phyloP scores from a whole-genome alignment of 805 yeast species.

The Wickerhamiella sergipiensis region DNA sequence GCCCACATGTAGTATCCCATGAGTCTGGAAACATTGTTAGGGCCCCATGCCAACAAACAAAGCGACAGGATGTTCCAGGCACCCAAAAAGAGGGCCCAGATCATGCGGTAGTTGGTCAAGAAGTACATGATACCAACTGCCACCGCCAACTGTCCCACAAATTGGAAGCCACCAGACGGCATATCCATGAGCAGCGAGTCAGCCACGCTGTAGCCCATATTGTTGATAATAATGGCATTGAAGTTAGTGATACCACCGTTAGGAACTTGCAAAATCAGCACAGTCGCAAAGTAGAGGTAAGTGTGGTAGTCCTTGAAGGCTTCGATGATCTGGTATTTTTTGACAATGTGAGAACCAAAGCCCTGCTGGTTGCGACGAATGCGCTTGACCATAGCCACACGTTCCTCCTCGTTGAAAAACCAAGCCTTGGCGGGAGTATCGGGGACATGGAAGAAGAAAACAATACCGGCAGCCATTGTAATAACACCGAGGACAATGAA shows the following conservation, averaged over 20 bases:
- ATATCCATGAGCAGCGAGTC: conserved; percentile 1
- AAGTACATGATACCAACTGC: conserved; percentile 9
- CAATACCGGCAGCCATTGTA: conserved; percentile 29
- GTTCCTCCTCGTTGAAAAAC: conserved; percentile 33
- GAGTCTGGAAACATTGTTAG: conserved; percentile 10
- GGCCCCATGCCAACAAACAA: conserved; percentile 34
- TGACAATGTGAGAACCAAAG: conserved; percentile 40
- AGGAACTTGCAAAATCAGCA: conserved; percentile 30
- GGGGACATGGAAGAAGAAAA: conserved; percentile 27
- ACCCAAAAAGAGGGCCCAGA: conserved; percentile 35
- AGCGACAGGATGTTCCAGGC: conserved; percentile 33
- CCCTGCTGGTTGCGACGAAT: conserved; percentile 42
- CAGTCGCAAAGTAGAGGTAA: conserved; percentile 33
- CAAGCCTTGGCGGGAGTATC: conserved; percentile 37
- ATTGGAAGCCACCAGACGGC: conserved; percentile 33
- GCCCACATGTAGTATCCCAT: conserved; percentile 10
- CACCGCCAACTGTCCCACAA: conserved; percentile 11
- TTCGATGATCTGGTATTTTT: conserved; percentile 37
- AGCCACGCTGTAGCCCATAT: conserved; percentile 1
- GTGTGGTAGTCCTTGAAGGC: conserved; percentile 32
- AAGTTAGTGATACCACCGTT: conserved; percentile 43
- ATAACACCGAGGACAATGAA: conserved; percentile 42
- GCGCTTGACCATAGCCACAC: conserved; percentile 33
- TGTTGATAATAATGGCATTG: conserved; percentile 30
- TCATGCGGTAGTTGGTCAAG: conserved; percentile 9